A percentile compares a stretch with the other conserved stretches of the same genome.
These are phyloP conservation scores for Diaporthe destruens DNA, from an alignment of 2,329 filamentous ascomycete species.

Conservation along the genomic window DNA sequence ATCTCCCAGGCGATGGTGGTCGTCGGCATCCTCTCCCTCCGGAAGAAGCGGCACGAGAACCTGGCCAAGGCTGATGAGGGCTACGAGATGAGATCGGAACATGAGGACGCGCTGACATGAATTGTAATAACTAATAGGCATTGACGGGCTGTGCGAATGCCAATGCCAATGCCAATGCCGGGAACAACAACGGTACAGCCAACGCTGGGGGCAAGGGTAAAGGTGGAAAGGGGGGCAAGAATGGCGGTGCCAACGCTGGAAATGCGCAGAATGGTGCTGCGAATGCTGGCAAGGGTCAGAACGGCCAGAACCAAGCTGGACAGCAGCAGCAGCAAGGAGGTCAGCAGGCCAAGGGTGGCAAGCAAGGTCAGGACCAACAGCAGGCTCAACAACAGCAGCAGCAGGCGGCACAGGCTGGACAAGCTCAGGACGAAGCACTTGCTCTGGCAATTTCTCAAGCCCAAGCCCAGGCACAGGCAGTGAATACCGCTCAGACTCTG, in stretches of 20 bases:
- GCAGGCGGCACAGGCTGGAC: slow-evolving; percentile 1
- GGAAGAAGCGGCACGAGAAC: slow-evolving; percentile 21
- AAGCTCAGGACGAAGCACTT: neutral
- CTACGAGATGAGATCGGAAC: slow-evolving; percentile 12
- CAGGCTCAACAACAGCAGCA: neutral
- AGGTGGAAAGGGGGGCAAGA: neutral
- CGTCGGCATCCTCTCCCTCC: neutral
- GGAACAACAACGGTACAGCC: neutral
- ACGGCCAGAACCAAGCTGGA: neutral
- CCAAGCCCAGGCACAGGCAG: slow-evolving; percentile 2
- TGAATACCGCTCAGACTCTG: neutral
- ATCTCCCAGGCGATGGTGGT: slow-evolving; percentile 28
- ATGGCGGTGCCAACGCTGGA: neutral
- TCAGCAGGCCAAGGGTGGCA: neutral
- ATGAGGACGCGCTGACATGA: slow-evolving; percentile 24
- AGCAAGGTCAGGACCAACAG: neutral
- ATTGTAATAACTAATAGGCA: neutral
- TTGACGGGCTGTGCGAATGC: neutral
- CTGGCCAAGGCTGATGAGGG: neutral
- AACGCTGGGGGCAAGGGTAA: neutral
- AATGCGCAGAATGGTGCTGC: neutral
- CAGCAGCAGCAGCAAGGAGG: neutral
- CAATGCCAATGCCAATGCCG: neutral
- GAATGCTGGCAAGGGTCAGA: neutral
- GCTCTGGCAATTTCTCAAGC: neutral